Percentiles rank a stretch among this genome's conserved stretches.
Conservation (phyloP, 495 filamentous ascomycete genomes). For the Xanthoparmelia taractica region DNA sequence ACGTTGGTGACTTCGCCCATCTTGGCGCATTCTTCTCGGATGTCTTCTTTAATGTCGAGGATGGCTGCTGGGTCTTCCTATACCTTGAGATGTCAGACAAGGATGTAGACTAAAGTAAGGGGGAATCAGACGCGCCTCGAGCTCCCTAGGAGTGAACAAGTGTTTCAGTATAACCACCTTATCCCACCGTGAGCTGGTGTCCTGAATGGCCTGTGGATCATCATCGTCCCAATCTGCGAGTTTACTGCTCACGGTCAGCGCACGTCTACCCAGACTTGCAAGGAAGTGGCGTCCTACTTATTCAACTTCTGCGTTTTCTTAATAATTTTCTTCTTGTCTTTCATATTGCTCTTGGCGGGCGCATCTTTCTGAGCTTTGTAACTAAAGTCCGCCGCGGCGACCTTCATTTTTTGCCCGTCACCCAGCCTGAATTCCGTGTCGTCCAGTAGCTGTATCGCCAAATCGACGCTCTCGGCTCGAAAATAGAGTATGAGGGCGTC, state of each 20-base stretch:
- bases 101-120: neutral
- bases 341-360: constrained; percentile 48
- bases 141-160: constrained; percentile 85
- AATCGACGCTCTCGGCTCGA: constrained; percentile 77
- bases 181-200: constrained; percentile 56
- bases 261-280: neutral
- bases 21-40: constrained; percentile 82
- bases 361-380: constrained; percentile 69
- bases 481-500: constrained; percentile 92
- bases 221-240: constrained; percentile 92
- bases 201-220: constrained; percentile 53
- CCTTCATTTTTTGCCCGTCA: constrained; percentile 52
- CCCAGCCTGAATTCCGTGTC: constrained; percentile 61
- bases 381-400: constrained; percentile 76
- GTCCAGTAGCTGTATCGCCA: constrained; percentile 87
- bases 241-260: constrained; percentile 47
- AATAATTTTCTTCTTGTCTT: constrained; percentile 79
- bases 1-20: constrained; percentile 86
- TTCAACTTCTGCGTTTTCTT: constrained; percentile 80
- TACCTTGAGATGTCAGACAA: neutral
- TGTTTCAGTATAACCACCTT: constrained; percentile 83
- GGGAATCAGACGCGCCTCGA: constrained; percentile 47
- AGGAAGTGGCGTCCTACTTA: constrained; percentile 37
- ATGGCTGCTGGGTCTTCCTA: constrained; percentile 74
- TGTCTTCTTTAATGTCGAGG: constrained; percentile 88